Evolutionary conservation across 106 monocot genomes (phyloP).

Genomic region (Allium sativum): DNA sequence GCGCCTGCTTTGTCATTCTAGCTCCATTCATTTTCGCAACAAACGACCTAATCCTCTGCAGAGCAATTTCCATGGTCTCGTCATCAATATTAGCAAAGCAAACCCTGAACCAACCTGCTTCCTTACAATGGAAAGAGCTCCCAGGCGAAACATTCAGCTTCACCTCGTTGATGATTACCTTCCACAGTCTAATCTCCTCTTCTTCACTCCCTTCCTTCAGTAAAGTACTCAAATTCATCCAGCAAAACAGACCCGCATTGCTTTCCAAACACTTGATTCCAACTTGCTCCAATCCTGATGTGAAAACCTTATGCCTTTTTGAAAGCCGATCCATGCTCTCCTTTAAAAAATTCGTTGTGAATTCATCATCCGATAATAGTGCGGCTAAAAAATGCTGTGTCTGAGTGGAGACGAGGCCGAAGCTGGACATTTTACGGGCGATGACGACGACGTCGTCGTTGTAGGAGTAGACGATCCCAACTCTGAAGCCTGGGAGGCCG

Average conservation of each 20-base stretch:
- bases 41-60: slow-evolving; percentile 38
- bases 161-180: slow-evolving; percentile 34
- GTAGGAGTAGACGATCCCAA: slow-evolving; percentile 66
- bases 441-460: slow-evolving; percentile 43
- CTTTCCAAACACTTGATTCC: slow-evolving; percentile 35
- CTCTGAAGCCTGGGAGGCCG: slow-evolving; percentile 65
- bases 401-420: slow-evolving; percentile 64
- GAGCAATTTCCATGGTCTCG: slow-evolving; percentile 38
- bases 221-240: slow-evolving; percentile 55
- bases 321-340: slow-evolving; percentile 25
- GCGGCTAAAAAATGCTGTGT: slow-evolving; percentile 43
- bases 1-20: too few species aligned
- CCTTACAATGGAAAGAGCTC: slow-evolving; percentile 46
- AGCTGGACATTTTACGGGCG: slow-evolving; percentile 64
- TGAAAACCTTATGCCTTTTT: slow-evolving; percentile 25
- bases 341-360: slow-evolving; percentile 22
- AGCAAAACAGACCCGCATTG: slow-evolving; percentile 60
- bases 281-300: slow-evolving; percentile 11
- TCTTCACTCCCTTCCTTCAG: slow-evolving; percentile 27
- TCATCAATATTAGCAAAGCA: slow-evolving; percentile 70
- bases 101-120: slow-evolving; percentile 78
- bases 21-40: slow-evolving; percentile 2
- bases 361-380: slow-evolving; percentile 44
- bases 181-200: slow-evolving; percentile 45
- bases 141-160: slow-evolving; percentile 78